These are phyloP conservation scores for Cicer judaicum DNA, from an alignment of 306 rosid genomes.

Conservation along the genomic window DNA sequence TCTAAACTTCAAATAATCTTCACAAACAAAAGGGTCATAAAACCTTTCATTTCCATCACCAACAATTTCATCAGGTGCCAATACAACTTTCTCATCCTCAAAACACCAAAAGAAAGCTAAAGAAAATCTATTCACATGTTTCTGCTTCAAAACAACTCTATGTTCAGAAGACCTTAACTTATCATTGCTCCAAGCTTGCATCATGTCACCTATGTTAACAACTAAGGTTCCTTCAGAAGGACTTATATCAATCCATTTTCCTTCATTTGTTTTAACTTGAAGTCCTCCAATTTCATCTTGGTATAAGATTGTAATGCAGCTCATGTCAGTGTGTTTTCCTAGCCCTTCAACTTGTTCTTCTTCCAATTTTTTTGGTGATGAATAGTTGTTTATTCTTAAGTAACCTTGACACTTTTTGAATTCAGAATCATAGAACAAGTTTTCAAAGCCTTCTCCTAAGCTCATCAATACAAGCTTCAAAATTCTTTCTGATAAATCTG, in stretches of 20 bases:
- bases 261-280: constrained; percentile 78
- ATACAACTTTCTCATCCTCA: constrained; percentile 69
- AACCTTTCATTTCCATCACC: constrained; percentile 63
- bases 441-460: constrained; percentile 68
- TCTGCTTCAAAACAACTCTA: constrained; percentile 72
- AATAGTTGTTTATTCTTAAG: constrained; percentile 82
- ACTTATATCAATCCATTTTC: constrained; percentile 79
- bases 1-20: constrained; percentile 80
- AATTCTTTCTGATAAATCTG: constrained; percentile 68
- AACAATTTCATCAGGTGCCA: constrained; percentile 77
- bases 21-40: constrained; percentile 69
- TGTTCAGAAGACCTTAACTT: constrained; percentile 84
- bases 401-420: constrained; percentile 85
- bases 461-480: constrained; percentile 62
- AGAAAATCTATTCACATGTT: constrained; percentile 69
- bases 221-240: constrained; percentile 80
- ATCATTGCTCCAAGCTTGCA: constrained; percentile 97
- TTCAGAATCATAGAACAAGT: constrained; percentile 57
- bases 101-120: constrained; percentile 94
- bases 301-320: constrained; percentile 78
- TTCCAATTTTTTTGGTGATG: constrained; percentile 56
- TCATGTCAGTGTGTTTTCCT: constrained; percentile 97
- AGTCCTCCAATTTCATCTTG: constrained; percentile 94
- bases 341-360: constrained; percentile 79
- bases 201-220: constrained; percentile 88